A percentile compares a stretch with the other conserved stretches of the same genome.
Evolutionary conservation across 257 asterid species (phyloP).

Genomic region (Solanum bulbocastanum): DNA sequence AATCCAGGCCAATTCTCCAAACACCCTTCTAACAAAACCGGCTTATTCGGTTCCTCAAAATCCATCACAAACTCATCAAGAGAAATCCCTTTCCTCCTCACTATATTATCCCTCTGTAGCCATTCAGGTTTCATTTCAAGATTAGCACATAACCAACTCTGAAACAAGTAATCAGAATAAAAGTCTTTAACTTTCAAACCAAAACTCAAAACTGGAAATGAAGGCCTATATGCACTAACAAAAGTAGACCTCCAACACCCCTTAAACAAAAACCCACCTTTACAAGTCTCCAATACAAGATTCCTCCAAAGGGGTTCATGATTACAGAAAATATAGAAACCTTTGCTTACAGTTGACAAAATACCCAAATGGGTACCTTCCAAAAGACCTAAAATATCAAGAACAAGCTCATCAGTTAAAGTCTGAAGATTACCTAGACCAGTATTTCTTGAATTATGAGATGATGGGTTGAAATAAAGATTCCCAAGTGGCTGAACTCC

Average conservation of each 20-base stretch:
- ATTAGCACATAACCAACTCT: constrained; percentile 98
- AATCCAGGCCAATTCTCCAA: constrained; percentile 64
- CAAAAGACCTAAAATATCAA: constrained; percentile 69
- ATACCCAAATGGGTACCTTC: constrained; percentile 55
- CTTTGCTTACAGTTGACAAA: constrained; percentile 75
- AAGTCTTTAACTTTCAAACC: constrained; percentile 61
- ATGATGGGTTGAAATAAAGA: constrained; percentile 52
- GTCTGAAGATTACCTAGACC: constrained; percentile 69
- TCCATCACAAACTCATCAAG: constrained; percentile 55
- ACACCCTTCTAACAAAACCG: constrained; percentile 83
- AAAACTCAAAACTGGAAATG: constrained; percentile 15
- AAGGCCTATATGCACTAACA: constrained; percentile 13
- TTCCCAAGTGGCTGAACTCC: constrained; percentile 93
- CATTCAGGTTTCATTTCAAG: constrained; percentile 95
- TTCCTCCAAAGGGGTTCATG: constrained; percentile 94
- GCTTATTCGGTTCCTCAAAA: constrained; percentile 83
- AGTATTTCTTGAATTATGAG: constrained; percentile 52
- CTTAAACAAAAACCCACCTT: constrained; percentile 47
- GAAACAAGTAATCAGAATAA: constrained; percentile 93
- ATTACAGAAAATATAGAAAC: constrained; percentile 83
- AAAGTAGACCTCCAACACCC: constrained; percentile 70
- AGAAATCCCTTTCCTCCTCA: constrained; percentile 58
- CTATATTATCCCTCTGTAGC: constrained; percentile 79
- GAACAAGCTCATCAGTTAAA: constrained; percentile 81
- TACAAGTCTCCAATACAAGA: constrained; percentile 51